phyloP scores from a whole-genome alignment of 805 yeast species.

The Starmerella sp. region DNA sequence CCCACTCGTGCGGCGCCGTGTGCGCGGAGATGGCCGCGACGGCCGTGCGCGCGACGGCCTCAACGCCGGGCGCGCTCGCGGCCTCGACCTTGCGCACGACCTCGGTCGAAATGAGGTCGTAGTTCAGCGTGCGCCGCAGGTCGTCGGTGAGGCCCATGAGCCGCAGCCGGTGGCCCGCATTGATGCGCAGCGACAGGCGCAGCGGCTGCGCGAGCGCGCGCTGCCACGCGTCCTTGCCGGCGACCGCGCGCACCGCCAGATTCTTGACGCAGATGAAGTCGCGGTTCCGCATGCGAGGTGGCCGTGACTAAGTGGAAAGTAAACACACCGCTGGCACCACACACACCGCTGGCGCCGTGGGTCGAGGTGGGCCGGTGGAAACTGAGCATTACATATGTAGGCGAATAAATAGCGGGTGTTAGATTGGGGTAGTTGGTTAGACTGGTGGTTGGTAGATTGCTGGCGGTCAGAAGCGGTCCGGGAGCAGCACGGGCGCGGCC shows the following conservation, averaged over 20 bases:
- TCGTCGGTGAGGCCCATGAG: constrained; percentile 75
- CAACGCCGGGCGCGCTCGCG: constrained; percentile 31
- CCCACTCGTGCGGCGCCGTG: constrained; percentile 39
- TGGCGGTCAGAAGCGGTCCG: constrained; percentile 58
- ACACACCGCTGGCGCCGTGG: not conserved
- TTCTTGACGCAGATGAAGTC: constrained; percentile 43
- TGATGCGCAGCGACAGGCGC: constrained; percentile 44
- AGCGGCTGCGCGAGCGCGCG: constrained; percentile 57
- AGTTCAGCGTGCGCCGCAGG: constrained; percentile 69
- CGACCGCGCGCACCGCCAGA: constrained; percentile 48
- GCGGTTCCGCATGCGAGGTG: not conserved
- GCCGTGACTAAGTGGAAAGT: no score
- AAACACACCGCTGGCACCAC: not conserved
- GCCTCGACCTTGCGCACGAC: constrained; percentile 43
- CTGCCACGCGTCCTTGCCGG: constrained; percentile 69
- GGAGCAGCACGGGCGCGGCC: constrained; percentile 79
- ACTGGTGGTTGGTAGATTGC: not conserved
- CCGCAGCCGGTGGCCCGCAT: constrained; percentile 45
- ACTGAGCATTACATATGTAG: no score
- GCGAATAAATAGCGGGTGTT: no score
- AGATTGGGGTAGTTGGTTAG: no score
- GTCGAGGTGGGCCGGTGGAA: no score
- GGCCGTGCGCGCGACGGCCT: constrained; percentile 38
- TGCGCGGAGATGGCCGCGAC: constrained; percentile 34
- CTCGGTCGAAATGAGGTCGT: constrained; percentile 68